Evolutionary conservation across 2,329 filamentous ascomycete species (phyloP), one percentile per base, ranked within the genome.

Genomic region (Colletotrichum noveboracense): DNA sequence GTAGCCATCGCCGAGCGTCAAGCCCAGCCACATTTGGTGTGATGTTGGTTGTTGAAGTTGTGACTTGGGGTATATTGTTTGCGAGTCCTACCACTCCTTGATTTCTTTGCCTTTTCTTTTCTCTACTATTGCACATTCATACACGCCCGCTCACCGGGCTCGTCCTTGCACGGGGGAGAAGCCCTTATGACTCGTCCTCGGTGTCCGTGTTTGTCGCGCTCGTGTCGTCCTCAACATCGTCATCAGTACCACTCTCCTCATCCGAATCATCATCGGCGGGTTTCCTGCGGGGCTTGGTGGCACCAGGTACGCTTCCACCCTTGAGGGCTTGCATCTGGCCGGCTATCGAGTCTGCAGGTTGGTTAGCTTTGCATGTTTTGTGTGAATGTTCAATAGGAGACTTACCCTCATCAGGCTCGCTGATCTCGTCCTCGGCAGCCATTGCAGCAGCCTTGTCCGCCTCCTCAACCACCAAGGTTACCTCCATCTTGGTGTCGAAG

Each of bases 361-460:
- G 24, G 76, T 85, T 79, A 84, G 82, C 64, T 58, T 43, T 28
- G 82, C 61, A 4, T 48, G 62, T 12, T 14, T 70, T 66, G 74
- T 85, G 78, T 66, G 64, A 74, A 61, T 30, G 43, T 24, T 4
- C 43, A 24, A 24, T 24, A 34, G 58, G 66, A 43, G 66, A 88
- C 93, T 88, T 90, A 98, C 97, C 97, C 89, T 99, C 97, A 78
- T 98, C 97, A 43, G 97, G 97, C 84, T 99, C 97, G 83, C 95
- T 98, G 79, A 99, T 99, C 75, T 99, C 97, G 80, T 98, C 97
- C 79, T 98, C 96, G 64, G 93, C 94, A 68, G 92, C 91, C 82
- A 98, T 93, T 79, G 94, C 91, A 24, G 91, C 93, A 7, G 95
- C 96, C 87, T 96, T 97, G 85, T 92, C 94, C 38, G 95, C 93